Base-by-base conservation (phyloP, 2,329 filamentous ascomycete genomes). In the Remersonia thermophila region DNA sequence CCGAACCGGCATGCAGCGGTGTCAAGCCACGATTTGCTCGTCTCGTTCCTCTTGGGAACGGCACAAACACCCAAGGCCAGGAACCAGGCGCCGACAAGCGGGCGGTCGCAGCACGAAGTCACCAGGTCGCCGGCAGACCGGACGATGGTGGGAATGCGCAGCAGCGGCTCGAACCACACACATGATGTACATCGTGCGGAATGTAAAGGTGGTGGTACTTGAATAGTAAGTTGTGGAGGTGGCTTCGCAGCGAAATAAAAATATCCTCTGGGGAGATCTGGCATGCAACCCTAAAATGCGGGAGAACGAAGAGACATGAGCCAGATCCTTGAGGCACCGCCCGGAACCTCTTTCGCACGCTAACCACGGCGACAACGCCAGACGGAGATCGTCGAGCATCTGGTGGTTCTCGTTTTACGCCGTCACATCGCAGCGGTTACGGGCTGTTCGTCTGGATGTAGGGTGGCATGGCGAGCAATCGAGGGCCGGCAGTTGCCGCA, bases 101-200 rank as follows among this genome's bases (percentile, higher is more conserved):
- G 36, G 37, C 37, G 32, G 40, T 39, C 32, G 37, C 43, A 44
- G 35, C 32, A 36, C 36, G 5, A 23, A 23, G 20, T 23, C 20
- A 23, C 9, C 20, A 23, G 9, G 9, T 23, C 20, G 9, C 20
- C 20, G 9, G 9, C 20, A n/a, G n/a, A n/a, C n/a, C n/a, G n/a
- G n/a, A n/a, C n/a, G n/a, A n/a, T n/a, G n/a, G n/a, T n/a, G 45
- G 45, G 47, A 44, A 29, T 47, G 43, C 43, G 47, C 46, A 46
- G 47, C 42, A 41, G 37, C 39, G 30, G 41, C 20, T 23, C 20
- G 9, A 23, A 23, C 20, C 20, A n/a, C n/a, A n/a, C n/a, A n/a
- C n/a, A n/a, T n/a, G n/a, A n/a, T n/a, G n/a, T n/a, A n/a, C n/a
- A n/a, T n/a, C n/a, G n/a, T n/a, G n/a, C n/a, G n/a, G n/a, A n/a